phyloP scores from a whole-genome alignment of 2,329 filamentous ascomycete genomes.

The Rutstroemia sp. region DNA sequence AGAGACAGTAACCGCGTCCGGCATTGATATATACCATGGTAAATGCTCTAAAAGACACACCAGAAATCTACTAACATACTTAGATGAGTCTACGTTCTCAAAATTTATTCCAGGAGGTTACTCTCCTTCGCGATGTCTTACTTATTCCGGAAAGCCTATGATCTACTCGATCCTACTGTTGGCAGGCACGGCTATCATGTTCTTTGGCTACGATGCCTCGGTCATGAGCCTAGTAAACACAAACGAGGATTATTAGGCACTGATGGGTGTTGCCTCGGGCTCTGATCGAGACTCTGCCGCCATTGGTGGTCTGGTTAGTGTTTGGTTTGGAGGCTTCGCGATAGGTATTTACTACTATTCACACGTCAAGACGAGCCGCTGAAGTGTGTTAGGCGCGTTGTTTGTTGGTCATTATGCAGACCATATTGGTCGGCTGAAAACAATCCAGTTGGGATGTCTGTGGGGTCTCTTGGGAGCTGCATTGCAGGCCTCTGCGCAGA shows the following conservation, averaged over 20 bases:
- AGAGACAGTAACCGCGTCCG: not conserved
- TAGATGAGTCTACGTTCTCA: not conserved
- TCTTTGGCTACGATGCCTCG: not conserved
- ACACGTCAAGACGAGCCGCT: not conserved
- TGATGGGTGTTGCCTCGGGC: not conserved
- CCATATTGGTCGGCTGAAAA: not conserved
- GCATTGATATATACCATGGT: not conserved
- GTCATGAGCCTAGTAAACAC: not conserved
- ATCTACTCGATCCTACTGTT: not conserved
- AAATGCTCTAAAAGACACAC: not conserved
- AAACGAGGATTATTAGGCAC: not conserved
- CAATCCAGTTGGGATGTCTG: not conserved
- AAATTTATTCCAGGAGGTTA: not conserved
- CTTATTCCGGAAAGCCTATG: not conserved
- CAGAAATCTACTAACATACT: not conserved
- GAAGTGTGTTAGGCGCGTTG: not conserved
- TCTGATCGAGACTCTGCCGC: not conserved
- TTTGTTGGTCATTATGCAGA: not conserved
- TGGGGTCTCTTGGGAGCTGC: not conserved
- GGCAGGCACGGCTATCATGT: not conserved
- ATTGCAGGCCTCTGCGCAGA: not conserved
- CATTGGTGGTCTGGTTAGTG: not conserved
- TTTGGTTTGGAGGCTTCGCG: not conserved
- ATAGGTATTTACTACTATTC: not conserved
- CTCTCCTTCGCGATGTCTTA: not conserved